Evolutionary conservation across 1,284 basidiomycete genomes (phyloP).

Genomic region (Schizophyllum commune): DNA sequence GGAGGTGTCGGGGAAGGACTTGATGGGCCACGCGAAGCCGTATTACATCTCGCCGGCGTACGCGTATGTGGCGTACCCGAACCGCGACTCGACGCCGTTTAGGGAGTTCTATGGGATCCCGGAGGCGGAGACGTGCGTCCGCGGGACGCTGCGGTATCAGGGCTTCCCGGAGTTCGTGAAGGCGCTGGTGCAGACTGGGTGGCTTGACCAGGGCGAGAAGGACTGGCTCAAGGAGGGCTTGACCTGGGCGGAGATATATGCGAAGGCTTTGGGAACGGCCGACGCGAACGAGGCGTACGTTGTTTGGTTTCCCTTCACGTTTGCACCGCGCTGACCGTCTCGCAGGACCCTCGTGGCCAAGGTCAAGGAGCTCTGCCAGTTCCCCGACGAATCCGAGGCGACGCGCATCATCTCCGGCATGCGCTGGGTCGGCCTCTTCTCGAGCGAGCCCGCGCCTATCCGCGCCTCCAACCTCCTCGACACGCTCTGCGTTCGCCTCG

Average conservation of each 20-base stretch:
- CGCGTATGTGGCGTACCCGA: slow-evolving; percentile 96
- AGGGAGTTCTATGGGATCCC: slow-evolving; percentile 84
- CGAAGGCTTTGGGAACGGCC: slow-evolving; percentile 70
- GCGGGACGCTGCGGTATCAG: slow-evolving; percentile 94
- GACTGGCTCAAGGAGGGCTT: slow-evolving; percentile 72
- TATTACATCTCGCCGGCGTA: slow-evolving; percentile 96
- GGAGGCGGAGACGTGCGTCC: slow-evolving; percentile 87
- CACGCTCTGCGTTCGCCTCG: slow-evolving; percentile 88
- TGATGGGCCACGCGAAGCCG: slow-evolving; percentile 86
- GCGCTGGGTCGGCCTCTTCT: slow-evolving; percentile 93
- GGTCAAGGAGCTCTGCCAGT: slow-evolving; percentile 63
- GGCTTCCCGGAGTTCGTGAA: slow-evolving; percentile 98
- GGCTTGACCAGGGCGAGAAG: slow-evolving; percentile 74
- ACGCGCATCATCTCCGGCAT: slow-evolving; percentile 80
- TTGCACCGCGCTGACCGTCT: not conserved
- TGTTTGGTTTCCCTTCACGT: not conserved
- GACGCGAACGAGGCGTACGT: slow-evolving; percentile 64
- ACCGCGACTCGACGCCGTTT: slow-evolving; percentile 93
- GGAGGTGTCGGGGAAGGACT: slow-evolving; percentile 59
- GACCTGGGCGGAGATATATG: slow-evolving; percentile 79
- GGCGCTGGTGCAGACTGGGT: slow-evolving; percentile 84
- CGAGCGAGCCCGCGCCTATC: slow-evolving; percentile 55
- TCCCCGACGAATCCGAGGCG: slow-evolving; percentile 66
- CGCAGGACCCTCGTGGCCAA: slow-evolving; percentile 58
- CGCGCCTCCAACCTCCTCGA: slow-evolving; percentile 82